Evolutionary conservation across 495 filamentous ascomycete species (phyloP), one percentile per base, ranked within the genome.

Genomic region (Hyphodiscus hymeniophilus): DNA sequence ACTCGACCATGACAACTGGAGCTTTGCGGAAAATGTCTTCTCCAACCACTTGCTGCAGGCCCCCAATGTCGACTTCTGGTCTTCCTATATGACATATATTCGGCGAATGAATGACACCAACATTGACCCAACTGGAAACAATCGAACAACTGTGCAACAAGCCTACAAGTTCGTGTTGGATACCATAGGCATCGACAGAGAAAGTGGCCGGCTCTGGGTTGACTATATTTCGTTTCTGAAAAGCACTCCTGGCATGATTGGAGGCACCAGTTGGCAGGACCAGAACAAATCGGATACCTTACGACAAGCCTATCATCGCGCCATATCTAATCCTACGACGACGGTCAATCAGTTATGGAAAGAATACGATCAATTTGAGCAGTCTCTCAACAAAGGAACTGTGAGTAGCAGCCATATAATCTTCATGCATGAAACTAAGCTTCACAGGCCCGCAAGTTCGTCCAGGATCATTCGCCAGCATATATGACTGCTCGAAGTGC

Each of bases 231-330:
- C 89, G 44, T 96, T 98, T 55, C 74, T 97, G 59, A 86, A 86
- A 55, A 82, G 76, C 41, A 85, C 82, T 0, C 92, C 94, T 7
- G 94, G 94, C 10, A 78, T 73, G 33, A 71, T 89, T 35, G 90
- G 90, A 26, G 94, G 92, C 31, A 80, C 74, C 44, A 80, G 77
- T 15, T 98, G 92, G 92, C 88, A 97, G 60, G 92, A 96, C 59
- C 82, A 87, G 62, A 92, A 97, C 58, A 98, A 98, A 73, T 94
- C 94, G 87, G 92, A 98, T 55, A 64, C 81, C 50, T 68, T 98
- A 17, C 80, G 92, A 18, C 94, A 90, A 59, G 84, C 86, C 3
- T 97, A 95, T 61, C 91, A 95, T 56, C 81, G 80, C 24, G 91
- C 92, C 12, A 82, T 94, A 33, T 81, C 75, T 52, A 78, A 95